Evolutionary conservation across 768 basidiomycete species (phyloP), one percentile per base, ranked within the genome.

Genomic region (Plicaturopsis crispa): DNA sequence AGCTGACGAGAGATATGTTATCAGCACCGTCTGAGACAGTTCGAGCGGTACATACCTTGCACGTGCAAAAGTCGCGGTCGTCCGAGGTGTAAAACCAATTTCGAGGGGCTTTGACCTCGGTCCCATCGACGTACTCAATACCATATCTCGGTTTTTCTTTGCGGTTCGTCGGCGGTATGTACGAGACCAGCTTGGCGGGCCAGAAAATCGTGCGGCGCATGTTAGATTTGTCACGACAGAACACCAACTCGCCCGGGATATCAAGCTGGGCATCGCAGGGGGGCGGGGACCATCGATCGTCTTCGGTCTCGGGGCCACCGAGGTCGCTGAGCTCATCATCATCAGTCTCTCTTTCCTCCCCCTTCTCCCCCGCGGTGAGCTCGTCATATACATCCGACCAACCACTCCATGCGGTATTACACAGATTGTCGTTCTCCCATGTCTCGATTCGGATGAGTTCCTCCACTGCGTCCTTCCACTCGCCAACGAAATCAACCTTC

Each of bases 191-290:
- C 50, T 62, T 62, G 1, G 79, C 85, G 2, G 85, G 83, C 85
- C 85, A 89, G 48, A 78, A 80, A 12, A 53, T 47, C 4, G 48
- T 45, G 5, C 53, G 52, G n/a, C 47, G 49, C 19, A 55, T 56
- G 16, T 47, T 51, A 38, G 56, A 56, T 31, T 47, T 56, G 3
- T 68, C 71, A 17, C 62, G 53, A 5, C 79, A 78, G 10, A 86
- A 62, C 2, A 86, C 60, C 1, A 78, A 55, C 52, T 87, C 84
- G 3, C 82, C 85, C 3, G 82, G 83, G 24, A 85, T 73, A 12
- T 69, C 56, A 17, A 82, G 62, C 1, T 62, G 54, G 3, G 59
- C 57, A 44, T 84, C 78, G 2, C 64, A 56, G 12, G 58, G 63
- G 4, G 70, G 70, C 7, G 69, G 66, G 1, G 60, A 58, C 65